Base-by-base conservation (phyloP, 768 basidiomycete species). In the Suillus luteus region DNA sequence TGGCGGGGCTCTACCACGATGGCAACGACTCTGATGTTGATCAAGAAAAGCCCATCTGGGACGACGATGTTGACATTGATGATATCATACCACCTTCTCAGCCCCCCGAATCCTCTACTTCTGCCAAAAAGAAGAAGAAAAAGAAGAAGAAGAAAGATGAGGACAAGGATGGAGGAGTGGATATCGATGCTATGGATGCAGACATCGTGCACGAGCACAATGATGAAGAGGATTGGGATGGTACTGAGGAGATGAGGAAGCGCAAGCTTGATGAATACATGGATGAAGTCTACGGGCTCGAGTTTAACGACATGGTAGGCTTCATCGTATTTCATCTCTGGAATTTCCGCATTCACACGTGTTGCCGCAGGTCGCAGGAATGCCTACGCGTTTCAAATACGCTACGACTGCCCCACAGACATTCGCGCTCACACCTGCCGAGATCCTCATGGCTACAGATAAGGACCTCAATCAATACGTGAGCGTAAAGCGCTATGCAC, bases 371-470 rank as follows among this genome's bases (percentile, higher is more conserved):
- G 59, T 17, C 67, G 27, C 70, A 96, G 96, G 89, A 72, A 79
- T 95, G 71, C 90, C 95, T 2, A 99, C 95, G 0, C 90, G 94
- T 12, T 99, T 99, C 85, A 89, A 91, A 75, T 99, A 99, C 73
- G 81, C 86, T n/a, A 81, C 87, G 49, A 85, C 91, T 40, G 76
- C 86, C 49, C 71, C 86, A 0, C 82, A 89, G 64, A 75, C 73
- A 38, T 96, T 83, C 75, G 87, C 85, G 2, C 85, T 99, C 48
- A 84, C 87, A 1, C 86, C 96, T 0, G 86, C 83, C 5, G 96
- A 99, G 70, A 93, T 99, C 66, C 82, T 99, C 31, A 83, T 93
- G 71, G 95, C 96, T 7, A 93, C 89, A 3, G 96, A 99, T 76
- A 82, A 87, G 62, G 97, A 99, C 72, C 84, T 99, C 57, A 99